These are phyloP conservation scores for Mycena citricolor DNA, from an alignment of 1,284 basidiomycete species.

Conservation along the genomic window DNA sequence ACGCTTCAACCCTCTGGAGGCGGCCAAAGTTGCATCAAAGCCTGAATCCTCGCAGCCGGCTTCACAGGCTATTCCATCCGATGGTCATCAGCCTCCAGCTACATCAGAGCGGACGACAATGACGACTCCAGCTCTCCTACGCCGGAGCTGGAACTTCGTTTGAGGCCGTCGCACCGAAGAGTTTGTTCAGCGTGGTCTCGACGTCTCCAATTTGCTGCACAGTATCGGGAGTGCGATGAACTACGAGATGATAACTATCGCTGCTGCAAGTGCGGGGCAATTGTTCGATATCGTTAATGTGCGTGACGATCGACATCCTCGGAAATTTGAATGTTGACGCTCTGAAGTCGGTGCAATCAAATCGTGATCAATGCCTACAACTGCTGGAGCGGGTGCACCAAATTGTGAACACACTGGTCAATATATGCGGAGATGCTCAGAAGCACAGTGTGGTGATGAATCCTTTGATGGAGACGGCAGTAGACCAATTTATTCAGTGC, in stretches of 20 bases:
- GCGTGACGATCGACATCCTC: background rate
- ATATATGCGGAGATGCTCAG: constrained; percentile 11
- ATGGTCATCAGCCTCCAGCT: too few relatives aligned
- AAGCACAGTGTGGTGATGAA: background rate
- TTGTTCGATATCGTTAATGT: constrained; percentile 18
- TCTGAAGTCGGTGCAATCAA: constrained; percentile 12
- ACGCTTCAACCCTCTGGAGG: too few relatives aligned
- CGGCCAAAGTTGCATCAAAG: too few relatives aligned
- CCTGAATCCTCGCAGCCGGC: too few relatives aligned
- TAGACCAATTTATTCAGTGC: constrained; percentile 12
- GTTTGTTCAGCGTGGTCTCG: constrained; percentile 12
- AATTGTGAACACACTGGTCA: constrained; percentile 19
- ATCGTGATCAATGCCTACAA: constrained; percentile 10
- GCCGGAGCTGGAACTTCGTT: too few relatives aligned
- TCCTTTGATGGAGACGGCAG: constrained; percentile 1
- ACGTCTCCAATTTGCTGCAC: constrained; percentile 6
- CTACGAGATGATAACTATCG: constrained; percentile 5
- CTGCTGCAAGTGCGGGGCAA: constrained; percentile 10
- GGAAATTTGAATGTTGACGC: background rate
- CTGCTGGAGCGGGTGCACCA: constrained; percentile 22
- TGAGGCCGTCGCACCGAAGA: constrained; percentile 7
- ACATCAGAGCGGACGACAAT: too few relatives aligned
- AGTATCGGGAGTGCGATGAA: constrained; percentile 6
- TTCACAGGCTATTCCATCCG: too few relatives aligned
- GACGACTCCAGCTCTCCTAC: too few relatives aligned